phyloP scores from a whole-genome alignment of 345 rosid species.

The Diplotaxis tenuifolia region DNA sequence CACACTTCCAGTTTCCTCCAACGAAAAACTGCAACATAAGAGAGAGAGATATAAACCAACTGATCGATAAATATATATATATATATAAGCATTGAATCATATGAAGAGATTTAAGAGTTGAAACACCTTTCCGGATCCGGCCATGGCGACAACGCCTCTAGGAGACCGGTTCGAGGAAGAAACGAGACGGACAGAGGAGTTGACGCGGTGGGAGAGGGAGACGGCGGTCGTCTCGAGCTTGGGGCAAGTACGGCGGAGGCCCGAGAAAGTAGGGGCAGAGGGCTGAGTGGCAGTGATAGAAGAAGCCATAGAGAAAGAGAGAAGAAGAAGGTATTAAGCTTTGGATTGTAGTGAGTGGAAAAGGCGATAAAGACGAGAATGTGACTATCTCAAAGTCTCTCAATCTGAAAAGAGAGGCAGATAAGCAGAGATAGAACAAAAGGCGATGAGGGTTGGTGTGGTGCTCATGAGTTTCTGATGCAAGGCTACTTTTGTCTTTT shows the following conservation, averaged over 20 bases:
- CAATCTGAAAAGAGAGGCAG: background rate
- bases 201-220: constrained; percentile 40
- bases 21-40: constrained; percentile 86
- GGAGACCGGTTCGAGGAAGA: constrained; percentile 55
- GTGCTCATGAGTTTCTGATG: constrained; percentile 20
- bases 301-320: constrained; percentile 9
- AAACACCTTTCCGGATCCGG: constrained; percentile 84
- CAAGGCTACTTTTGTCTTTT: constrained; percentile 7
- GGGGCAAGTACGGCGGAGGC: constrained; percentile 48
- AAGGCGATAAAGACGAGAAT: constrained; percentile 36
- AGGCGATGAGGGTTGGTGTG: constrained; percentile 34
- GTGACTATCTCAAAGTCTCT: constrained; percentile 8
- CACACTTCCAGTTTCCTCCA: constrained; percentile 99
- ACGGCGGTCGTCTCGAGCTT: constrained; percentile 38
- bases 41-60: no score
- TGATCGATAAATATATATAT: no score
- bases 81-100: background rate
- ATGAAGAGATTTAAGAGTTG: background rate
- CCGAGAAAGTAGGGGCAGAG: constrained; percentile 50
- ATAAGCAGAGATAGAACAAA: background rate
- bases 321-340: background rate
- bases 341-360: constrained; percentile 23
- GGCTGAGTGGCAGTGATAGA: constrained; percentile 35
- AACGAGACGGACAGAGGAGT: constrained; percentile 49
- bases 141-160: constrained; percentile 71